Percentiles rank a stretch among this genome's conserved stretches.
phyloP scores from a whole-genome alignment of 2,329 filamentous ascomycete species.

The Neonectria hederae region DNA sequence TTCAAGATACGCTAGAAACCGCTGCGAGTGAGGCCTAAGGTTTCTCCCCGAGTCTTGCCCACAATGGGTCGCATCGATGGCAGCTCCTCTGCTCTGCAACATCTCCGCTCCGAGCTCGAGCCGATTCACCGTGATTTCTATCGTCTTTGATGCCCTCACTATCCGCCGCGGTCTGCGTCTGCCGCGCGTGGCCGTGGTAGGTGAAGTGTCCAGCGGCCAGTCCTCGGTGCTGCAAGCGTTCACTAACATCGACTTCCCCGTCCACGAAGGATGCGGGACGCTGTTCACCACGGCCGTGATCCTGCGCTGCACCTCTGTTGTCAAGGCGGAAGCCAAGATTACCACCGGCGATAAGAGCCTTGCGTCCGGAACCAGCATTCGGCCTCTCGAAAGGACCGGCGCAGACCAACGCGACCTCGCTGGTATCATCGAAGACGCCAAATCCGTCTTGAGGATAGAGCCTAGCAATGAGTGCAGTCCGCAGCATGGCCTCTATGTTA shows the following conservation, averaged over 20 bases:
- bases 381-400: not conserved
- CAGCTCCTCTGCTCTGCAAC: conserved; percentile 1
- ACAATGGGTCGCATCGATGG: conserved; percentile 7
- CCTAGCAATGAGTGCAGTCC: not conserved
- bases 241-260: conserved; percentile 6
- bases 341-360: conserved; percentile 4
- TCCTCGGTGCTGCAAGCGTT: conserved; percentile 10
- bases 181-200: conserved; percentile 4
- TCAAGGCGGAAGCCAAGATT: conserved; percentile 6
- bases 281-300: conserved; percentile 11
- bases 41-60: not conserved
- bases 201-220: conserved; percentile 10
- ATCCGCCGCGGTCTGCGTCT: conserved; percentile 6
- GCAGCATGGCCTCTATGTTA: conserved; percentile 13
- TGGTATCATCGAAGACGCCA: not conserved
- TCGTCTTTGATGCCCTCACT: conserved; percentile 10
- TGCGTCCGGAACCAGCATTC: not conserved
- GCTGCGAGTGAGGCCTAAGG: not conserved
- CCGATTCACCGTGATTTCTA: conserved; percentile 14
- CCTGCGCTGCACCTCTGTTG: not conserved
- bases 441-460: not conserved
- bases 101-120: conserved; percentile 13
- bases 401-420: conserved; percentile 1
- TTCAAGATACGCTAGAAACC: not conserved
- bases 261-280: conserved; percentile 1